Conservation (phyloP, 179 eudicot species). For the Pouteria campechiana region DNA sequence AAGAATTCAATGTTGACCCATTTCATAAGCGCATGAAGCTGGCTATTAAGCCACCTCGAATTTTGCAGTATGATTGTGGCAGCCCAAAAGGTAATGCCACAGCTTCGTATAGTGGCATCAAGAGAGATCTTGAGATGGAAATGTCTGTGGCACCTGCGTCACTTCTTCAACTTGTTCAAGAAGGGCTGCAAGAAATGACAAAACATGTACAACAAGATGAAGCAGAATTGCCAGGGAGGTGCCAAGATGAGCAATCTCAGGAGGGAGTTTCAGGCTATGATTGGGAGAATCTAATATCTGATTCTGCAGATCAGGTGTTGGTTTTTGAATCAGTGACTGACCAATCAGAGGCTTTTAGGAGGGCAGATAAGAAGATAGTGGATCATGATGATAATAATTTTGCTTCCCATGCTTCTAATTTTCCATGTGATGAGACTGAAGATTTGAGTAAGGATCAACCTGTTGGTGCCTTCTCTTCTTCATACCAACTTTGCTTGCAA, state of each 20-base stretch:
- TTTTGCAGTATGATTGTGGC: conserved; percentile 29
- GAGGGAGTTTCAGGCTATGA: conserved; percentile 38
- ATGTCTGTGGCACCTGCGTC: conserved; percentile 17
- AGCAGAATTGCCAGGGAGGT: conserved; percentile 16
- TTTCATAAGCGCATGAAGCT: conserved; percentile 19
- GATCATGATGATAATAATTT: conserved; percentile 30
- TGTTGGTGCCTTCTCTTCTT: conserved; percentile 11
- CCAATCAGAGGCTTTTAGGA: conserved; percentile 20
- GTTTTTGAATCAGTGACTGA: conserved; percentile 57
- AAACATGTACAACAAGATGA: conserved; percentile 19
- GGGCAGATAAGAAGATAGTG: conserved; percentile 20
- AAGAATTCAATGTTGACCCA: conserved; percentile 20
- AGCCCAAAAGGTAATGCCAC: conserved; percentile 20
- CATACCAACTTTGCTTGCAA: conserved; percentile 14
- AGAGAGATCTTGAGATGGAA: conserved; percentile 9
- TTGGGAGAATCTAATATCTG: conserved; percentile 60
- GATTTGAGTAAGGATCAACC: conserved; percentile 13
- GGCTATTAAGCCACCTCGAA: conserved; percentile 23
- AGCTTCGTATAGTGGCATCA: conserved; percentile 10
- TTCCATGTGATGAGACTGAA: conserved; percentile 11
- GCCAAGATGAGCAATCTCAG: conserved; percentile 17
- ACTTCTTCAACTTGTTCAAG: conserved; percentile 18
- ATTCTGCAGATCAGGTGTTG: conserved; percentile 42
- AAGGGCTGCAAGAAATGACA: too few species aligned
- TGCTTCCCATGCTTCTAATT: conserved; percentile 20